Evolutionary conservation across 345 rosid species (phyloP), one percentile per base, ranked within the genome.

Genomic region (Ricinus communis): DNA sequence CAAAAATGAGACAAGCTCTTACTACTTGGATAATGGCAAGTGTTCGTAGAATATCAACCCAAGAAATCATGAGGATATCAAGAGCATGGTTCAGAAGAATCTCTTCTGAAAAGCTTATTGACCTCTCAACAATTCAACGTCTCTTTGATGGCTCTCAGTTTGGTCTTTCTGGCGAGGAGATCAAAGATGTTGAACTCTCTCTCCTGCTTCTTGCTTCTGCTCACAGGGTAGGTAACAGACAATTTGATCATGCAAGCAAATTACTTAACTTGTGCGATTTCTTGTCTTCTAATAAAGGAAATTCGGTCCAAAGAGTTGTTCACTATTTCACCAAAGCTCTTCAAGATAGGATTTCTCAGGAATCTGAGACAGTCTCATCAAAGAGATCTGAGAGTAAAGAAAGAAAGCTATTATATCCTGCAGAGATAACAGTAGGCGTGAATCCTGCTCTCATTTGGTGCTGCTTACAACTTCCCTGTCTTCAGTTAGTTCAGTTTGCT

Each of bases 51-150:
- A 49, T 57, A 12, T 73, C 60, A 33, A 38, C 77, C 0, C 14
- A 66, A 58, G 61, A 66, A 49, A 62, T 73, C 41, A 24, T 57
- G 53, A 47, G 40, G 52, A 58, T 46, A 24, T 54, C 66, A 56
- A 65, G 66, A 58, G 77, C 38, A 57, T 22, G 16, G 28, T 43
- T 71, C 31, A 45, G 14, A 3, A 13, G 36, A 30, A n/a, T 54
- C 30, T 55, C 49, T 5, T 49, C 46, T 16, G 30, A 55, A 45
- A 28, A 10, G 18, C 4, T 25, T 30, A 15, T 4, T 55, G 55
- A 72, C 38, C 71, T 15, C 56, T 22, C 43, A 55, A 57, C 43
- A 36, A 33, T 61, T 61, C 65, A 61, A 22, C 22, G 38, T 12
- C 38, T 38, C 47, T 61, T 61, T 38, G 28, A n/a, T 61, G 21